Percentiles rank a stretch among this genome's conserved stretches.
These are phyloP conservation scores for Megacollybia platyphylla DNA, from an alignment of 1,284 basidiomycete species.

Conservation along the genomic window DNA sequence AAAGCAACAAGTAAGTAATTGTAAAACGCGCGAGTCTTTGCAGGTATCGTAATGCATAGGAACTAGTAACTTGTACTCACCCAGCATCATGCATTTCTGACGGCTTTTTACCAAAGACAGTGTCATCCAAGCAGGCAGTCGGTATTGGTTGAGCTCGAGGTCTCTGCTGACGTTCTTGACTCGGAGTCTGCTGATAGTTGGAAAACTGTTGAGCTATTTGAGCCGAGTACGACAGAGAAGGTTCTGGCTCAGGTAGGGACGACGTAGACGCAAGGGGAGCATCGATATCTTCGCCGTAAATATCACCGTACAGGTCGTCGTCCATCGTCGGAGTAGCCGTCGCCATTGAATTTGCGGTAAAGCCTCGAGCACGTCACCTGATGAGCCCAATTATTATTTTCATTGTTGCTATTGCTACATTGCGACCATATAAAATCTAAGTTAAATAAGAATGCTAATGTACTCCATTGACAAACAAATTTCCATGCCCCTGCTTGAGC, in stretches of 20 bases:
- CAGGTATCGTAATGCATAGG: slow-evolving; percentile 1
- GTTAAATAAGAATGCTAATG: not conserved
- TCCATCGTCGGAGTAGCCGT: slow-evolving; percentile 9
- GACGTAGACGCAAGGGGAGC: slow-evolving; percentile 12
- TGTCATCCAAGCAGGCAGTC: slow-evolving; percentile 12
- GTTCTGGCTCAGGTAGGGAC: slow-evolving; percentile 8
- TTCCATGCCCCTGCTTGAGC: slow-evolving; percentile 25
- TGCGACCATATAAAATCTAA: not conserved
- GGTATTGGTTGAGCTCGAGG: not conserved
- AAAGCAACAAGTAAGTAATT: not conserved
- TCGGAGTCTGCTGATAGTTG: slow-evolving; percentile 52
- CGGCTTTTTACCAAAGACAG: slow-evolving; percentile 47
- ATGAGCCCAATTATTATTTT: not conserved
- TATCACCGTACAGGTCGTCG: slow-evolving; percentile 26
- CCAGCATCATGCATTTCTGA: slow-evolving; percentile 91
- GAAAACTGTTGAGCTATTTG: slow-evolving; percentile 65
- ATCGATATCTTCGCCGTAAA: slow-evolving; percentile 25
- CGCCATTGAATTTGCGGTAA: slow-evolving; percentile 1
- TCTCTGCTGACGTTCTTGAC: slow-evolving; percentile 49
- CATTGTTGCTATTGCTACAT: not conserved
- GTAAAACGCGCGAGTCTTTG: slow-evolving; percentile 1
- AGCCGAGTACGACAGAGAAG: slow-evolving; percentile 47
- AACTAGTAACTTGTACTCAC: slow-evolving; percentile 36
- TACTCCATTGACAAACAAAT: not conserved
- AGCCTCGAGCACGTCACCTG: not conserved